These are phyloP conservation scores for Geotrichum ghanense DNA, from an alignment of 805 yeast species.

Conservation along the genomic window DNA sequence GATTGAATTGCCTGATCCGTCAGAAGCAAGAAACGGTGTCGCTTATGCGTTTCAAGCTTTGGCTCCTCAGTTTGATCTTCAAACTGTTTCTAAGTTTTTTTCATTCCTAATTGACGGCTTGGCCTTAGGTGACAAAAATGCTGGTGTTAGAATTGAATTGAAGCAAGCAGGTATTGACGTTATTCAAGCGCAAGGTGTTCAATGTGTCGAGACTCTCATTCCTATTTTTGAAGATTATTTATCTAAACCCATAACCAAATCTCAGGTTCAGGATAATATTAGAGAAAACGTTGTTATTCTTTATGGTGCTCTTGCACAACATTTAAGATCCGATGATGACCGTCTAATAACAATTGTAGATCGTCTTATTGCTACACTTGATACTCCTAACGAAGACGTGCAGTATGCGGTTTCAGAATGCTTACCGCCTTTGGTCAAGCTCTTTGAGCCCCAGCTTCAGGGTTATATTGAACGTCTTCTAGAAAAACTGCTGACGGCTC, in stretches of 20 bases:
- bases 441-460: conserved; percentile 32
- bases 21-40: conserved; percentile 79
- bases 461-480: conserved; percentile 48
- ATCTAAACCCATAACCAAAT: conserved; percentile 28
- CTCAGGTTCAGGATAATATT: conserved; percentile 44
- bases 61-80: conserved; percentile 33
- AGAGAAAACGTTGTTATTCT: conserved; percentile 75
- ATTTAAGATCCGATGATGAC: conserved; percentile 53
- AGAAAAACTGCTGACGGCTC: conserved; percentile 44
- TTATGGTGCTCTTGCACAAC: conserved; percentile 86
- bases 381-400: conserved; percentile 82
- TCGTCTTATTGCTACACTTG: conserved; percentile 60
- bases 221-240: conserved; percentile 66
- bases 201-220: conserved; percentile 59
- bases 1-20: conserved; percentile 52
- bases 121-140: conserved; percentile 66
- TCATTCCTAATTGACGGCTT: conserved; percentile 42
- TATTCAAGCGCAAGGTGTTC: conserved; percentile 51
- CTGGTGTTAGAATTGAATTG: conserved; percentile 64
- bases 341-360: conserved; percentile 55
- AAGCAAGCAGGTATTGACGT: conserved; percentile 81
- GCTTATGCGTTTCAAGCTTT: conserved; percentile 55
- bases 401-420: conserved; percentile 82
- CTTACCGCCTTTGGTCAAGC: conserved; percentile 69
- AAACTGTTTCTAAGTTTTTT: conserved; percentile 41